Base-by-base conservation (phyloP, 2,329 filamentous ascomycete genomes). In the Fusarium falciforme region DNA sequence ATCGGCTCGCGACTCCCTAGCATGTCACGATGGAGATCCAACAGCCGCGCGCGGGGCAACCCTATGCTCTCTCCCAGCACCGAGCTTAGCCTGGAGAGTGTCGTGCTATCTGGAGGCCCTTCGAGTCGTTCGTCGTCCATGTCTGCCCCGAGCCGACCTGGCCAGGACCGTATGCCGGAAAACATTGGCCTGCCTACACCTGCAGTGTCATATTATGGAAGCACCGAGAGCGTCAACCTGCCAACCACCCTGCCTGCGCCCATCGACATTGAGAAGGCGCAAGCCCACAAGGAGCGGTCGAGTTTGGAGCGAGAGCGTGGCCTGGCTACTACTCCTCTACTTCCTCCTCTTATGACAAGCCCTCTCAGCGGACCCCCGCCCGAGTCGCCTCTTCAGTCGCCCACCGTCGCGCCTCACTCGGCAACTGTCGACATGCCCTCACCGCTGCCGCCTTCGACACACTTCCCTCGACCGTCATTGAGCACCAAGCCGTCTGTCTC, bases 351-450 rank as follows among this genome's bases (percentile, higher is more conserved):
- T 38, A 89, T 97, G 85, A 91, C 89, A 31, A 88, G 89, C 64
- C 83, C 87, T 25, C 84, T 88, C 36, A 83, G 85, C 52, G 83
- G 89, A 47, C 87, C 90, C 1, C 88, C 89, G 1, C 86, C 92
- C 35, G 89, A 93, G 67, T 97, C 94, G 9, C 94, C 95, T n/a
- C 85, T 97, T 29, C 94, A 97, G 82, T 97, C 94, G 0, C 95
- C 95, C 1, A 93, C 91, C 0, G 89, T 96, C 20, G 93, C 80
- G 35, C 78, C 92, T 11, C 90, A 91, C 71, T 83, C 80, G 22
- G 80, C 76, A 22, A 80, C 80, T 4, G 84, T 84, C 35, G 77
- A 87, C 55, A 80, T 80, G 63, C 83, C 80, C 69, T 83, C 82
- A 4, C 81, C 83, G 2, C 70, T 80, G 7, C 79, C 83, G 14